Conservation (phyloP, 2,329 filamentous ascomycete species). For the Cladobotryum protrusum region DNA sequence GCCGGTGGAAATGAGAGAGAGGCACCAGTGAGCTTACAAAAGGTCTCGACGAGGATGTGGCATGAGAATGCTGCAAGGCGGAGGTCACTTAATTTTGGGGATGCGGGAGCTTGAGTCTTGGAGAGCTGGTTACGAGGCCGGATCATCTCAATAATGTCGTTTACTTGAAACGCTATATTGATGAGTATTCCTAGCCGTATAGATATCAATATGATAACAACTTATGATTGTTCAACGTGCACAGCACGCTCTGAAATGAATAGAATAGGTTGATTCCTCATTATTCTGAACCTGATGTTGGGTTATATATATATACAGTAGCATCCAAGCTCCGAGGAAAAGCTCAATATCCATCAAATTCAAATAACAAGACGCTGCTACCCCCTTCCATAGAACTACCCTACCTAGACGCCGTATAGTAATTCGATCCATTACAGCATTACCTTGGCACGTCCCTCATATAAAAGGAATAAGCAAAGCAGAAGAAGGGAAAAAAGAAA, state of each 20-base stretch:
- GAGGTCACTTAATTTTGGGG: constrained; percentile 9
- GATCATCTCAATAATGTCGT: background rate
- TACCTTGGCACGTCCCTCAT: no score
- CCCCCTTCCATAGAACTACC: background rate
- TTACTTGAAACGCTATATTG: background rate
- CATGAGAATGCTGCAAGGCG: constrained; percentile 25
- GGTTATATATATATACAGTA: no score
- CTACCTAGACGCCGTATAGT: no score
- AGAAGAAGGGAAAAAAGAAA: constrained; percentile 3
- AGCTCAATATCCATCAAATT: background rate
- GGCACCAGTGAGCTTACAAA: constrained; percentile 41
- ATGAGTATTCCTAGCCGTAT: background rate
- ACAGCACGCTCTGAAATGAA: no score
- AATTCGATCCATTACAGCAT: no score
- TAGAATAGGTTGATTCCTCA: no score
- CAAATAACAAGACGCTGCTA: background rate
- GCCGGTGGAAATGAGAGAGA: constrained; percentile 28
- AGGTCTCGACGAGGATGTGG: constrained; percentile 37
- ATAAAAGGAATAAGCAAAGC: background rate
- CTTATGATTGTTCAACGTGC: no score
- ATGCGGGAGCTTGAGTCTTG: constrained; percentile 9
- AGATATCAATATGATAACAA: no score
- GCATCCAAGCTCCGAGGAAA: no score
- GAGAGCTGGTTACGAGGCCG: background rate
- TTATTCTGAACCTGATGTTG: no score